A percentile compares a stretch with the other conserved stretches of the same genome.
Conservation (phyloP, 495 filamentous ascomycete genomes). For the Xanthoparmelia taractica region DNA sequence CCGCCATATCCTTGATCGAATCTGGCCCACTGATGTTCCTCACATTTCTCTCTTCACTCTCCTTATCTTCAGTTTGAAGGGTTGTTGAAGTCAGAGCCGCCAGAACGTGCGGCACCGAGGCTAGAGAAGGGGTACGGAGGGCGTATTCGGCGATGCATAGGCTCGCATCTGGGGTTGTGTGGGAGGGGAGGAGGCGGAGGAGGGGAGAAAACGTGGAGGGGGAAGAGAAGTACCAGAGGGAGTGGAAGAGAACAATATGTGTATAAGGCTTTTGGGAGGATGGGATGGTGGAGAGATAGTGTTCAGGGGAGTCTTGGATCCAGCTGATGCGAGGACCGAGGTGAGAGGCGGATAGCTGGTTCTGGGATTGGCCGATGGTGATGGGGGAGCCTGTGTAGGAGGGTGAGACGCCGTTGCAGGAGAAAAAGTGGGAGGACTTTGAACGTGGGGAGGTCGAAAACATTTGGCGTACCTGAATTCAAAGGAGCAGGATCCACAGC, state of each 20-base stretch:
- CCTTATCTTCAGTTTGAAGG: neutral
- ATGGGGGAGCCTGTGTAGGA: slow-evolving; percentile 1
- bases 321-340: slow-evolving; percentile 6
- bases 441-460: neutral
- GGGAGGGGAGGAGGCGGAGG: slow-evolving; percentile 2
- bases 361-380: slow-evolving; percentile 10
- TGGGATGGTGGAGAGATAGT: slow-evolving; percentile 4
- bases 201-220: neutral
- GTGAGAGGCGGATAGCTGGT: slow-evolving; percentile 1
- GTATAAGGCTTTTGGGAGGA: neutral
- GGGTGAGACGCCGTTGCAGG: neutral
- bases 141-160: slow-evolving; percentile 12
- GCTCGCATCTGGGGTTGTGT: neutral
- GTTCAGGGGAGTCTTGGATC: slow-evolving; percentile 4
- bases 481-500: slow-evolving; percentile 12
- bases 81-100: neutral
- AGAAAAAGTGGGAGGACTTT: neutral
- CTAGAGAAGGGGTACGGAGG: neutral
- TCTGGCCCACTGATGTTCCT: slow-evolving; percentile 1
- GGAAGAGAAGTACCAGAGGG: slow-evolving; percentile 11
- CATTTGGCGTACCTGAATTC: neutral
- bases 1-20: neutral
- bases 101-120: slow-evolving; percentile 7
- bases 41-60: neutral
- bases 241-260: slow-evolving; percentile 5